A percentile compares a stretch with the other conserved stretches of the same genome.
Conservation (phyloP, 2,329 filamentous ascomycete species). For the Microcera coccophila region DNA sequence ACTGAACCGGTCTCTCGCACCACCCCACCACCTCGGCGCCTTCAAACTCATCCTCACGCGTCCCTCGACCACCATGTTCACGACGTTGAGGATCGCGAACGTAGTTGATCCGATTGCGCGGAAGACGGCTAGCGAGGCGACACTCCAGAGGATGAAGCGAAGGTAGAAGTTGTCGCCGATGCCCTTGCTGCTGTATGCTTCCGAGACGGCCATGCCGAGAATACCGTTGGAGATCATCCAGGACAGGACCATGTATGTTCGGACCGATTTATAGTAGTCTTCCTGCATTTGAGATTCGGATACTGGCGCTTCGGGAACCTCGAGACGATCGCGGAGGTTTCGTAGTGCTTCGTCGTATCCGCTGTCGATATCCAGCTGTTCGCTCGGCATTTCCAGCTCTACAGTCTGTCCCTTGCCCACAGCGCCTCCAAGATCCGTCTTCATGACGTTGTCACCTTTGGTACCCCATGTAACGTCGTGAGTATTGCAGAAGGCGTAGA, state of each 20-base stretch:
- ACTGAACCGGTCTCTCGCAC: conserved; percentile 41
- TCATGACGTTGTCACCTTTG: conserved; percentile 94
- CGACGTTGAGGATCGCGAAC: conserved; percentile 77
- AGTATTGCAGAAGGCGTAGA: conserved; percentile 78
- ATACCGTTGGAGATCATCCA: conserved; percentile 94
- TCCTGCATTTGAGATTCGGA: conserved; percentile 86
- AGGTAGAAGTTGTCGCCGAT: conserved; percentile 86
- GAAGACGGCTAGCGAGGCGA: conserved; percentile 83
- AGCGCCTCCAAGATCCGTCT: conserved; percentile 87
- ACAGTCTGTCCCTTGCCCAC: conserved; percentile 75
- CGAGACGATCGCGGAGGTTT: conserved; percentile 88
- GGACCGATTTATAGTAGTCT: conserved; percentile 95
- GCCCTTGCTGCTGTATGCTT: conserved; percentile 70
- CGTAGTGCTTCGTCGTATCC: conserved; percentile 96
- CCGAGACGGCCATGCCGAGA: conserved; percentile 87
- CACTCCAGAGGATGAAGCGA: conserved; percentile 87
- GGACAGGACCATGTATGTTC: conserved; percentile 94
- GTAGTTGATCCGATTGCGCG: conserved; percentile 76
- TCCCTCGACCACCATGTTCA: conserved; percentile 85
- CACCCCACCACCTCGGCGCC: conserved; percentile 49
- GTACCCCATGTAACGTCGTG: conserved; percentile 48
- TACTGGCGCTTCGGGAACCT: conserved; percentile 60
- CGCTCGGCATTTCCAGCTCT: conserved; percentile 94
- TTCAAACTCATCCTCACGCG: conserved; percentile 61
- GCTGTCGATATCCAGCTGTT: conserved; percentile 96